phyloP scores from a whole-genome alignment of 768 basidiomycete species.

The Leccinellum rugosiceps region DNA sequence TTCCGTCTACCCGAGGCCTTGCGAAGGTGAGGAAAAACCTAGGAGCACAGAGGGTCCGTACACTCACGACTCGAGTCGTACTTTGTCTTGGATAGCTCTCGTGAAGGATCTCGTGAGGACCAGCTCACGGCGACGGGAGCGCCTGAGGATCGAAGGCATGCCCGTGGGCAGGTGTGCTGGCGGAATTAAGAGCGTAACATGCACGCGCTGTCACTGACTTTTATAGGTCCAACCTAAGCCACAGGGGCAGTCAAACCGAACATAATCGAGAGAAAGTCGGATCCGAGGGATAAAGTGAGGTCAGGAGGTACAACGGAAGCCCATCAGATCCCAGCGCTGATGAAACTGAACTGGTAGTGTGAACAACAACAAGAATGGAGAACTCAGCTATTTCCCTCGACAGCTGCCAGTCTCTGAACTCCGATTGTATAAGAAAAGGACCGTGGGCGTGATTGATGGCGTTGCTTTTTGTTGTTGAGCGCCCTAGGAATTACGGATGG shows the following conservation, averaged over 20 bases:
- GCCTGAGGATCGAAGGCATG: constrained; percentile 44
- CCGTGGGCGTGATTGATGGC: constrained; percentile 1
- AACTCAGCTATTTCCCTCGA: constrained; percentile 13
- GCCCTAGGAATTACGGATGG: background rate
- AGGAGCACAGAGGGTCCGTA: background rate
- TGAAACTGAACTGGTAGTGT: constrained; percentile 9
- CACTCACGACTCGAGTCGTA: constrained; percentile 33
- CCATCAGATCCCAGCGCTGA: constrained; percentile 1
- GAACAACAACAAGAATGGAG: constrained; percentile 21
- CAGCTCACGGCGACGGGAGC: constrained; percentile 45
- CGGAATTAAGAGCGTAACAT: constrained; percentile 11
- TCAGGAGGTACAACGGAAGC: constrained; percentile 11
- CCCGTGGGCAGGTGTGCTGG: constrained; percentile 21
- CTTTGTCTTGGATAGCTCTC: constrained; percentile 43
- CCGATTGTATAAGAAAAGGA: constrained; percentile 1
- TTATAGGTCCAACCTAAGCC: constrained; percentile 29
- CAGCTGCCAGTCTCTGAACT: constrained; percentile 6
- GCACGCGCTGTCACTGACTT: constrained; percentile 15
- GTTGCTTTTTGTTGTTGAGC: constrained; percentile 14
- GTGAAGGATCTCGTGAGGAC: constrained; percentile 50
- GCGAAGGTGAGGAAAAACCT: constrained; percentile 6
- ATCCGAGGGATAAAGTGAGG: constrained; percentile 13
- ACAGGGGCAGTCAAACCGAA: constrained; percentile 26
- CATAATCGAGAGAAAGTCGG: constrained; percentile 12
- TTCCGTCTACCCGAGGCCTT: constrained; percentile 18